Base-by-base conservation (phyloP, 345 rosid species). In the Physaria fendleri region DNA sequence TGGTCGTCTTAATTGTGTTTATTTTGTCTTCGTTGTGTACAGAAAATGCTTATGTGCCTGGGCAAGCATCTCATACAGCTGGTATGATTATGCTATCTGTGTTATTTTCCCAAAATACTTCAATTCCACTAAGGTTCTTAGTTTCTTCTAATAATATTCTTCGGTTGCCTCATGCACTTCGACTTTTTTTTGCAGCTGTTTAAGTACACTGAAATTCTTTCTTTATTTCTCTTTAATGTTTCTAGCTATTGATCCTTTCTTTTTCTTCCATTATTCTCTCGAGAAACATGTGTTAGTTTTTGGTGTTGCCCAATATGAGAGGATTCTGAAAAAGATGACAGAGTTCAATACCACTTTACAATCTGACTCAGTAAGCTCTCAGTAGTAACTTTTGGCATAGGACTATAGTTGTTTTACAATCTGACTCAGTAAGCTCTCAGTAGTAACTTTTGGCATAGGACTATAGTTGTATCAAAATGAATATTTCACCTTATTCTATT, bases 281-380 rank as follows among this genome's bases (percentile, higher is more conserved):
- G 90, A 94, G 97, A 90, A 81, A 87, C 97, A 96, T 74, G 84
- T 87, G 81, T 93, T 94, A 69, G 82, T 81, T 56, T 94, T 94
- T 68, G 95, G 87, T 48, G 84, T 41, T 22, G 96, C 99, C 47
- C 97, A 90, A 59, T 94, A 76, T 84, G 99, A 94, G 47, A 95
- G 95, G 66, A 94, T 94, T 68, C 79, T 90, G 62, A 90, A 85
- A 79, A 90, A 94, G 78, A 71, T 90, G 48, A 73, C 76, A 6
- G 97, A 90, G 73, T 94, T 94, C 79, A 90, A 82, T 71, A 74
- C 38, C 43, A 49, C 82, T 50, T 56, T 87, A 25, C 75, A 34
- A 12, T 64, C 87, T 53, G 90, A 87, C 59, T 62, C 68, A 63
- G 99, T 94, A 79, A 60, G 76, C 35, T 64, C 27, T 64, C 37